Percentiles rank a stretch among this genome's conserved stretches.
These are phyloP conservation scores for Breynia disticha DNA, from an alignment of 441 rosid genomes.

Conservation along the genomic window DNA sequence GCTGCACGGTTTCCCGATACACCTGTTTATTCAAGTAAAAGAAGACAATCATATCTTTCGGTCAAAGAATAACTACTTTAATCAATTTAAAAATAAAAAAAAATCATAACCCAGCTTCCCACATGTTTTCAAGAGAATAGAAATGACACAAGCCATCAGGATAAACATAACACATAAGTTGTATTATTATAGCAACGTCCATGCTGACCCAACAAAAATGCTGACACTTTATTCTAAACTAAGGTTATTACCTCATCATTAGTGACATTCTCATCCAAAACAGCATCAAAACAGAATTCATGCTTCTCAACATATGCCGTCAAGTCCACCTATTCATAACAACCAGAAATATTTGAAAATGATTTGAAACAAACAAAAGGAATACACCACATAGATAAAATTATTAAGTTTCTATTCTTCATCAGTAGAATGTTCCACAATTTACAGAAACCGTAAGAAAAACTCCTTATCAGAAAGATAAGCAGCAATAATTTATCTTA, in stretches of 20 bases:
- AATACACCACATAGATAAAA: slow-evolving; percentile 1
- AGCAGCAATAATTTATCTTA: not conserved
- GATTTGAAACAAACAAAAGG: slow-evolving; percentile 6
- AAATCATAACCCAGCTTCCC: no score
- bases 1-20: slow-evolving; percentile 89
- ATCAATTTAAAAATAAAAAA: no score
- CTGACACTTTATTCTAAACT: slow-evolving; percentile 1
- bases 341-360: slow-evolving; percentile 16
- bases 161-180: slow-evolving; percentile 11
- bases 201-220: not conserved
- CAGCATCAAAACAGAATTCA: slow-evolving; percentile 95
- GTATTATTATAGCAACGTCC: not conserved
- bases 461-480: not conserved
- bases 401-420: not conserved
- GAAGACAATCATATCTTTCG: slow-evolving; percentile 2
- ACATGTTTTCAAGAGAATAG: no score
- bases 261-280: slow-evolving; percentile 88
- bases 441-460: no score
- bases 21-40: slow-evolving; percentile 51
- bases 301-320: slow-evolving; percentile 90
- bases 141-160: not conserved
- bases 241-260: slow-evolving; percentile 65
- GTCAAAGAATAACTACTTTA: not conserved
- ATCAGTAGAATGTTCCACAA: not conserved
- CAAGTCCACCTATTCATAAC: slow-evolving; percentile 60